phyloP scores from a whole-genome alignment of 495 filamentous ascomycete genomes.

The Bacidia rubella region DNA sequence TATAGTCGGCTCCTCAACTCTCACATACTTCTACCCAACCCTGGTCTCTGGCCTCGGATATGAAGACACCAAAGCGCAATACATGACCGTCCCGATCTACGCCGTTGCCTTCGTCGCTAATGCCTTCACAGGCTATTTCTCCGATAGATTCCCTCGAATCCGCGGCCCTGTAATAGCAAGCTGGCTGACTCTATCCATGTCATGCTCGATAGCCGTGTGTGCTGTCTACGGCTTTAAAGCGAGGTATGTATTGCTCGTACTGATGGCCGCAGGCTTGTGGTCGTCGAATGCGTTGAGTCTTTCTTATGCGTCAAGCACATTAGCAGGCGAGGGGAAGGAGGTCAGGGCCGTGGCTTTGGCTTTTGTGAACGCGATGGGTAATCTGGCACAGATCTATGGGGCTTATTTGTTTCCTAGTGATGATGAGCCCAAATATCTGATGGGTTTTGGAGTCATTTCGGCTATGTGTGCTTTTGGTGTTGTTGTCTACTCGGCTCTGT shows the following conservation, averaged over 20 bases:
- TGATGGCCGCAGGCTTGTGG: conserved; percentile 39
- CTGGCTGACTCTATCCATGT: conserved; percentile 28
- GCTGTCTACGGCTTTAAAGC: conserved; percentile 31
- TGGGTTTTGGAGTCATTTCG: conserved; percentile 28
- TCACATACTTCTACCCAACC: conserved; percentile 41
- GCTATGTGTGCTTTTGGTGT: conserved; percentile 29
- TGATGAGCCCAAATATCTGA: conserved; percentile 26
- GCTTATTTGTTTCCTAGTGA: conserved; percentile 22
- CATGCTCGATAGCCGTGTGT: conserved; percentile 31
- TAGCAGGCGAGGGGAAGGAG: conserved; percentile 28
- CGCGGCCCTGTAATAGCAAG: conserved; percentile 22
- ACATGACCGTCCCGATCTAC: conserved; percentile 32
- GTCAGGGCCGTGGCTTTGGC: conserved; percentile 34
- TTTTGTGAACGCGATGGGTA: conserved; percentile 36
- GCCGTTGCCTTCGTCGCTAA: conserved; percentile 30
- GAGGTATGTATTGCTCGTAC: conserved; percentile 38
- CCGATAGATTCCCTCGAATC: conserved; percentile 22
- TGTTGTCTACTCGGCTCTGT: conserved; percentile 19
- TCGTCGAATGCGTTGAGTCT: conserved; percentile 31
- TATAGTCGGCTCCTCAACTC: conserved; percentile 29
- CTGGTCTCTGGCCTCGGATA: conserved; percentile 34
- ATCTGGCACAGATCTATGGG: conserved; percentile 39
- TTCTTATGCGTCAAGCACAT: conserved; percentile 30
- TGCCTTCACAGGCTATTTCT: conserved; percentile 22
- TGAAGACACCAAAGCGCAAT: conserved; percentile 29